phyloP scores from a whole-genome alignment of 2,329 filamentous ascomycete genomes.

The Cladosporium sp. region DNA sequence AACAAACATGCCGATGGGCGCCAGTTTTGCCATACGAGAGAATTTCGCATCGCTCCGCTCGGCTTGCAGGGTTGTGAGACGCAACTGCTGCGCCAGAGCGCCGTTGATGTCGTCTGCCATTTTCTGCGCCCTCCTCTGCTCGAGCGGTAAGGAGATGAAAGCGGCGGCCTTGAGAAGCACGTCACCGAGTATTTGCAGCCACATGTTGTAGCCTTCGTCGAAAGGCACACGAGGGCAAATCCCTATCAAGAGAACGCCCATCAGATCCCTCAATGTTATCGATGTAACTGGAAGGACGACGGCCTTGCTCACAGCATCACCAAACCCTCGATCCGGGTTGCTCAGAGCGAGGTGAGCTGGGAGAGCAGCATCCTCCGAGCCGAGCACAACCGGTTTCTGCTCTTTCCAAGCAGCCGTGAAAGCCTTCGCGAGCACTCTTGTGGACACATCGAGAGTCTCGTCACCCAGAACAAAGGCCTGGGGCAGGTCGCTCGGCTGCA shows the following conservation, averaged over 20 bases:
- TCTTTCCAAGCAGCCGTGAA: slow-evolving; percentile 31
- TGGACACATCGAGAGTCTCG: slow-evolving; percentile 1
- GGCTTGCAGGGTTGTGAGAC: slow-evolving; percentile 21
- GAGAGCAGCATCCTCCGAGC: slow-evolving; percentile 28
- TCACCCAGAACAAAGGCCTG: slow-evolving; percentile 21
- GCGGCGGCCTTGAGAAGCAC: slow-evolving; percentile 37
- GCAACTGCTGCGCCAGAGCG: slow-evolving; percentile 34
- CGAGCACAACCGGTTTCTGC: slow-evolving; percentile 27
- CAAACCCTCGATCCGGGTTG: slow-evolving; percentile 33
- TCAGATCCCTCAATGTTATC: slow-evolving; percentile 31
- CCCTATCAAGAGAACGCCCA: slow-evolving; percentile 38
- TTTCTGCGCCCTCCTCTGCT: slow-evolving; percentile 29
- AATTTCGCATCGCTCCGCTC: slow-evolving; percentile 33
- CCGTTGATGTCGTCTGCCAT: slow-evolving; percentile 35
- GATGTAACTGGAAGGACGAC: slow-evolving; percentile 36
- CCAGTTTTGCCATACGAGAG: slow-evolving; percentile 35
- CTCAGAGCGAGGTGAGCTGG: slow-evolving; percentile 24
- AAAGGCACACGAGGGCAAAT: slow-evolving; percentile 37
- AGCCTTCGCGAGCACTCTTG: slow-evolving; percentile 21
- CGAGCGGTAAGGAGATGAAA: slow-evolving; percentile 37
- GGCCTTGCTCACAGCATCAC: slow-evolving; percentile 31
- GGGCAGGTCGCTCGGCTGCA: slow-evolving; percentile 23
- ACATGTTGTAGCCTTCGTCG: slow-evolving; percentile 37
- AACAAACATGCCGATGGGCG: slow-evolving; percentile 36
- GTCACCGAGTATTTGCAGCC: slow-evolving; percentile 33